A percentile compares a stretch with the other conserved stretches of the same genome.
Evolutionary conservation across 345 rosid genomes (phyloP).

Genomic region (Euphorbia lathyris): DNA sequence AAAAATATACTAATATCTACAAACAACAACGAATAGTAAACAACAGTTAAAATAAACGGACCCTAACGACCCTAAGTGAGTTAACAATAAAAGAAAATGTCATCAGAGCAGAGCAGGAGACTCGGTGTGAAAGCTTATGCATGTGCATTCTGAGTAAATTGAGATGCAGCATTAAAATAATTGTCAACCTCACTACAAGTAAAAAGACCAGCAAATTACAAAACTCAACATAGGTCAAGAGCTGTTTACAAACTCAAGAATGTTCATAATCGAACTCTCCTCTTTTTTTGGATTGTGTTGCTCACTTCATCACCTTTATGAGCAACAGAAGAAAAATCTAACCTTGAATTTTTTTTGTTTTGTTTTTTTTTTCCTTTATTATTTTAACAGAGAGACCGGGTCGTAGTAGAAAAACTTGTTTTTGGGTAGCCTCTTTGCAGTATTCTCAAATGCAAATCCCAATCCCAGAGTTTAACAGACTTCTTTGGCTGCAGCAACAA

Average conservation of each 20-base stretch:
- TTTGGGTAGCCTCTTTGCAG: conserved; percentile 13
- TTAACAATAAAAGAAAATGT: background rate
- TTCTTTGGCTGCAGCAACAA: conserved; percentile 70
- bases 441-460: conserved; percentile 16
- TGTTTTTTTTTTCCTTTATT: conserved; percentile 15
- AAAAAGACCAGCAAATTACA: conserved; percentile 23
- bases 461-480: conserved; percentile 33
- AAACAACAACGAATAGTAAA: too few species aligned
- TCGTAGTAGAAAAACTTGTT: conserved; percentile 9
- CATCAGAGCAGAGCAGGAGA: background rate
- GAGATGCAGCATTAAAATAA: conserved; percentile 1
- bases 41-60: too few species aligned
- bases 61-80: too few species aligned
- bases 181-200: conserved; percentile 17
- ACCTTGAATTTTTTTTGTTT: conserved; percentile 3
- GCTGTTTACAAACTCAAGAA: conserved; percentile 21
- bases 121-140: background rate
- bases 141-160: background rate
- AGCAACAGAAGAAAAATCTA: conserved; percentile 25
- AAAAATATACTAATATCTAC: too few species aligned
- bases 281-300: conserved; percentile 20
- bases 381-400: conserved; percentile 31
- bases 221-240: conserved; percentile 24
- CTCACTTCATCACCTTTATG: conserved; percentile 18
- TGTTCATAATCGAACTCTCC: conserved; percentile 18